phyloP scores from a whole-genome alignment of 768 basidiomycete species.

The Cystobasidiopsis lactophilus region DNA sequence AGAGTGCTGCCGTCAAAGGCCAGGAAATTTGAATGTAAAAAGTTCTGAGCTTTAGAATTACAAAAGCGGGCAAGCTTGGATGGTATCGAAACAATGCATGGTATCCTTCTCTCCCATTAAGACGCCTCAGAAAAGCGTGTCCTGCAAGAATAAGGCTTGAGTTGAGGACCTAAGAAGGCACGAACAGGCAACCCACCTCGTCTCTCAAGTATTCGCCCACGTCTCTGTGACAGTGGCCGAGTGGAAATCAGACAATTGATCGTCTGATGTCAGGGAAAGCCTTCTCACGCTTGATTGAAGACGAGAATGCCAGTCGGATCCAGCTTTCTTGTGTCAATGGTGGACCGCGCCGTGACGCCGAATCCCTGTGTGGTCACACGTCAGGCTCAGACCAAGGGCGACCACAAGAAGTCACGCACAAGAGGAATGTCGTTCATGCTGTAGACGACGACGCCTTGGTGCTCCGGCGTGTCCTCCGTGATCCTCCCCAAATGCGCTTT shows the following conservation, averaged over 20 bases:
- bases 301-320: constrained; percentile 95
- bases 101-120: too few species aligned
- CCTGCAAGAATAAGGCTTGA: too few species aligned
- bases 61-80: too few species aligned
- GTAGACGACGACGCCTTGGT: constrained; percentile 91
- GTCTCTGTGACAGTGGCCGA: constrained; percentile 36
- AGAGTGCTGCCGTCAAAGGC: too few species aligned
- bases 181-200: too few species aligned
- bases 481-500: constrained; percentile 98
- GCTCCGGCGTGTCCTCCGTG: constrained; percentile 95
- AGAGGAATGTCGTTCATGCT: constrained; percentile 88
- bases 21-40: too few species aligned
- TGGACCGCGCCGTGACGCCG: constrained; percentile 87
- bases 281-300: constrained; percentile 93
- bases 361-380: constrained; percentile 46
- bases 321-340: constrained; percentile 83
- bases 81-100: too few species aligned
- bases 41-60: too few species aligned
- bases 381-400: not conserved
- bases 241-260: constrained; percentile 6
- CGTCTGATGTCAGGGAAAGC: constrained; percentile 12
- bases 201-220: constrained; percentile 96
- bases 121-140: too few species aligned
- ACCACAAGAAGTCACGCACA: constrained; percentile 30
- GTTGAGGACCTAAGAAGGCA: too few species aligned